Evolutionary conservation across 2,329 filamentous ascomycete genomes (phyloP), one percentile per base, ranked within the genome.

Genomic region (Pseudocercospora vitis): DNA sequence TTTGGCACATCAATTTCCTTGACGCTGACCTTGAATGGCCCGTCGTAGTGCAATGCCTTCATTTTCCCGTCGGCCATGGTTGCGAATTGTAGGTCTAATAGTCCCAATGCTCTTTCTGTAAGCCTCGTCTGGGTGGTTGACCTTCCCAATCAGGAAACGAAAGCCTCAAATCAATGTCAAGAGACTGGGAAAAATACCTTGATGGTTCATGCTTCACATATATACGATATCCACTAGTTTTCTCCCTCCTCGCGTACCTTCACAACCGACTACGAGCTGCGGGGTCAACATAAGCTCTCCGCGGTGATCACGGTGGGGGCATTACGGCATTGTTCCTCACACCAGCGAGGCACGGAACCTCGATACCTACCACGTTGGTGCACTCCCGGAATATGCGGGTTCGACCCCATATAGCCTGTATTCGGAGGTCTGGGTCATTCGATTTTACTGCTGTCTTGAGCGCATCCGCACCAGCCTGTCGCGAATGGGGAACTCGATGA

Each of bases 21-120:
- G 46, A 87, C 78, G n/a, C 78, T 78, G 56, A 86, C 56, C 67
- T 80, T 77, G 71, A 79, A 82, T 0, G 82, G 79, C 1, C 81
- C 82, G 39, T 82, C 77, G 61, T 85, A 85, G 63, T 83, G 82
- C 51, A 85, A 74, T 8, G 82, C 82, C 69, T 83, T 83, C 82
- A 85, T 84, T 47, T 62, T 65, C 29, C 40, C 42, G 39, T 54
- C 47, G 28, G 52, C 24, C 52, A 54, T 54, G 16, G 23, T 39
- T 29, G 12, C 14, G 3, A 21, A 7, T 12, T 21, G 21, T 42
- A 26, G n/a, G 37, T 16, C 11, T 18, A 24, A 2, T 24, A 6
- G n/a, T 23, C 12, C 9, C 19, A 12, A 42, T 42, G 21, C 37
- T 42, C 21, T 26, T 42, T 4, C 8, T 21, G 18, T n/a, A 12